phyloP scores from a whole-genome alignment of 768 basidiomycete species.

The Russula brevipes region DNA sequence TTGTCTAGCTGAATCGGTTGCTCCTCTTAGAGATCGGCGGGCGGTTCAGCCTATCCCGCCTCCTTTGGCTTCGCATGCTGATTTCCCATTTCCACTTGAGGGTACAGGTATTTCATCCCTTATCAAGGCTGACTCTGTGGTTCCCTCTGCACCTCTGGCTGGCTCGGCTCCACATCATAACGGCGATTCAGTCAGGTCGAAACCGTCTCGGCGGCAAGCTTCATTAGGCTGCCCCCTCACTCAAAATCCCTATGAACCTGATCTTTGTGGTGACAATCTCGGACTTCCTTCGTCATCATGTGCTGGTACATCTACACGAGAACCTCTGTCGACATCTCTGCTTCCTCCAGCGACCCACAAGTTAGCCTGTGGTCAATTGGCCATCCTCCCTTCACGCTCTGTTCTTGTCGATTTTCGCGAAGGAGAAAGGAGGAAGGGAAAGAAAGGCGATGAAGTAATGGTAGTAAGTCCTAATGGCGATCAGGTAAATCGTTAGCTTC shows the following conservation, averaged over 20 bases:
- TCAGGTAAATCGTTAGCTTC: conserved; percentile 30
- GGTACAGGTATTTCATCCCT: not conserved
- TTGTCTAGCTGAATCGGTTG: not conserved
- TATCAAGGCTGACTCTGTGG: not conserved
- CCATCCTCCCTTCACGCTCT: conserved; percentile 45
- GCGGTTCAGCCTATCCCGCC: not conserved
- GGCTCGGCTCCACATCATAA: not conserved
- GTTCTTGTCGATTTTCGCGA: conserved; percentile 55
- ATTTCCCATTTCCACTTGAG: not conserved
- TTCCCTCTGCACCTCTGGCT: not conserved
- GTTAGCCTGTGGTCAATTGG: conserved; percentile 42
- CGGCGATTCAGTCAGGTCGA: not conserved
- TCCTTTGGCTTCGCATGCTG: not conserved
- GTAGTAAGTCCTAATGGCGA: conserved; percentile 39
- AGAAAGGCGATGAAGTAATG: conserved; percentile 44
- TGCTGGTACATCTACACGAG: not conserved
- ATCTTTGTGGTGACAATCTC: not conserved
- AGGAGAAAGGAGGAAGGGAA: conserved; percentile 44
- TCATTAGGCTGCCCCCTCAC: not conserved
- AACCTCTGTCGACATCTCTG: conserved; percentile 18
- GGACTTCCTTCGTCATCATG: not conserved
- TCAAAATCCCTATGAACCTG: not conserved
- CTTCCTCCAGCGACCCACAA: conserved; percentile 44
- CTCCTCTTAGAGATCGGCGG: not conserved
- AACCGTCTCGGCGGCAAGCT: not conserved